Evolutionary conservation across 2,329 filamentous ascomycete genomes (phyloP).

Genomic region (Rhinocladiella similis): DNA sequence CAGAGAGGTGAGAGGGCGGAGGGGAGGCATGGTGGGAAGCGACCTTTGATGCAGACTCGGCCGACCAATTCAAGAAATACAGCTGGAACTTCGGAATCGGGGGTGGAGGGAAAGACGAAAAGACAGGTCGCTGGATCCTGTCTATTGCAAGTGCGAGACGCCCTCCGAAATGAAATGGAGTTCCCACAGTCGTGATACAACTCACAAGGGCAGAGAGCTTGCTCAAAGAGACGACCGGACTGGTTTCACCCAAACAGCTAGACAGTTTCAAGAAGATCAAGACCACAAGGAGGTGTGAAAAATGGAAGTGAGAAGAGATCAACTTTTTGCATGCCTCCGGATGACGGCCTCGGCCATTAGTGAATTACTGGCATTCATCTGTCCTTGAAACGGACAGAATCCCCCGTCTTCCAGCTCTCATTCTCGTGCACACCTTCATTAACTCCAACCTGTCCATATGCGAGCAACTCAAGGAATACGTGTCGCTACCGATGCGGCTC

Average conservation of each 20-base stretch:
- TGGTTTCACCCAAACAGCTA: too few relatives aligned
- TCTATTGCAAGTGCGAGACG: too few relatives aligned
- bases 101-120: too few relatives aligned
- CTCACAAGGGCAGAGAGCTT: too few relatives aligned
- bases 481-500: neutral
- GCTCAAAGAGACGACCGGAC: too few relatives aligned
- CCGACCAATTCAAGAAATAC: too few relatives aligned
- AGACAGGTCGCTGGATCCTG: too few relatives aligned
- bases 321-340: neutral
- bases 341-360: neutral
- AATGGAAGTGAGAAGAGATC: neutral
- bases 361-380: neutral
- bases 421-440: neutral
- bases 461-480: neutral
- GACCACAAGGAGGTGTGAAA: neutral
- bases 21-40: constrained; percentile 50
- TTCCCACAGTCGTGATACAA: too few relatives aligned
- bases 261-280: too few relatives aligned
- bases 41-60: neutral
- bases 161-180: too few relatives aligned
- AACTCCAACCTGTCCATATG: neutral
- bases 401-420: neutral
- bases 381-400: neutral
- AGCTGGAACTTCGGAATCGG: too few relatives aligned
- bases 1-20: constrained; percentile 76